Evolutionary conservation across 2,329 filamentous ascomycete genomes (phyloP).

Genomic region (Phyllosticta capitalensis): DNA sequence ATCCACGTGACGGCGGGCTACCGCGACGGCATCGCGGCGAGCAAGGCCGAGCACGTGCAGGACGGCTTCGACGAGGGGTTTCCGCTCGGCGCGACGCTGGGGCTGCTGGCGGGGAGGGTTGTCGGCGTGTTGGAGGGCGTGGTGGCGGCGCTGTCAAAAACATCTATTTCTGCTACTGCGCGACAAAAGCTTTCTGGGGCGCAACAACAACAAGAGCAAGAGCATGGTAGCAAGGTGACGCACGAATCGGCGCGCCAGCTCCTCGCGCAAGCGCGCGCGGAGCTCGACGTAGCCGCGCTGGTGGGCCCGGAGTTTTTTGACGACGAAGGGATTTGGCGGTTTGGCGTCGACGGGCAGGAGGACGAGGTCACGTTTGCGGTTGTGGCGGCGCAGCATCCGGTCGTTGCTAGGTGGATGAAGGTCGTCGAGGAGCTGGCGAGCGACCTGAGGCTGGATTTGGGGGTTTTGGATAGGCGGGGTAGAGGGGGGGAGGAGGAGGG

Average conservation of each 20-base stretch:
- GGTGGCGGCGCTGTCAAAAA: constrained; percentile 41
- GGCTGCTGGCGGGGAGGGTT: constrained; percentile 62
- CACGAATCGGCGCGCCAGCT: too few relatives aligned
- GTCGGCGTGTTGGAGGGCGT: constrained; percentile 72
- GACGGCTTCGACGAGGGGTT: constrained; percentile 88
- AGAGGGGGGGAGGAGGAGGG: not conserved
- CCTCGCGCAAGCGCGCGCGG: constrained; percentile 41
- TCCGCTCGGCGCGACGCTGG: constrained; percentile 70
- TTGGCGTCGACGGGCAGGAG: constrained; percentile 37
- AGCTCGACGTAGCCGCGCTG: constrained; percentile 52
- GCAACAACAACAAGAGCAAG: too few relatives aligned
- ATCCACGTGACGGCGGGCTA: constrained; percentile 82
- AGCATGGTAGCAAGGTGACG: too few relatives aligned
- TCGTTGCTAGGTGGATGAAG: constrained; percentile 53
- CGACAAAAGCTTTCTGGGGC: too few relatives aligned
- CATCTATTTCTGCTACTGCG: too few relatives aligned
- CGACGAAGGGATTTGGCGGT: constrained; percentile 63
- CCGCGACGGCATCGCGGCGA: constrained; percentile 70
- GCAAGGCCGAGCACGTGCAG: constrained; percentile 71
- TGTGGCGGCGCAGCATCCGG: constrained; percentile 57
- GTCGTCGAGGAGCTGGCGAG: constrained; percentile 34
- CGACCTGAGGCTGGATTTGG: constrained; percentile 31
- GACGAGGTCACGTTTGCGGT: constrained; percentile 30
- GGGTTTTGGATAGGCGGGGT: not conserved
- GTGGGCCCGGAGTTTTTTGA: constrained; percentile 60